These are phyloP conservation scores for Pilaira anomala DNA, from an alignment of 192 early-diverging fungal species.

Conservation along the genomic window DNA sequence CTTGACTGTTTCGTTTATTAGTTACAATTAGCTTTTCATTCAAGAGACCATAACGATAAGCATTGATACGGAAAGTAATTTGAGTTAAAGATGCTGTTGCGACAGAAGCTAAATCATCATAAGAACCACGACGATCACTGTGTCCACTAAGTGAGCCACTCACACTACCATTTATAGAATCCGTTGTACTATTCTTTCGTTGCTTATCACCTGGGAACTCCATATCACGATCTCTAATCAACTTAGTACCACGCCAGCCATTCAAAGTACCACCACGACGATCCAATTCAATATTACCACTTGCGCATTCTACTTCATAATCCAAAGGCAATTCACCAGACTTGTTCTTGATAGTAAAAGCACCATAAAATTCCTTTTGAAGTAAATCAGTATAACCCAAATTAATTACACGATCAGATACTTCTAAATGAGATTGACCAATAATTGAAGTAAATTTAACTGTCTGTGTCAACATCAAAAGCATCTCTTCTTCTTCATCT, in stretches of 20 bases:
- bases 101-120: constrained; percentile 14
- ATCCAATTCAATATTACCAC: constrained; percentile 53
- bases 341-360: constrained; percentile 68
- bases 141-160: not conserved
- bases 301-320: constrained; percentile 53
- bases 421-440: constrained; percentile 71
- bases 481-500: constrained; percentile 28
- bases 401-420: constrained; percentile 64
- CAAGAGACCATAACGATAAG: constrained; percentile 56
- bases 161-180: not conserved
- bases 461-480: constrained; percentile 65
- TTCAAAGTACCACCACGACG: constrained; percentile 47
- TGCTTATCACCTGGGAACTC: constrained; percentile 3
- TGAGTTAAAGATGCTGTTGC: constrained; percentile 36
- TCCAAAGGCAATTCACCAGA: constrained; percentile 68
- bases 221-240: constrained; percentile 19
- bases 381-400: constrained; percentile 55
- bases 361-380: constrained; percentile 51
- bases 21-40: constrained; percentile 59
- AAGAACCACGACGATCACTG: constrained; percentile 15
- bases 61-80: constrained; percentile 58
- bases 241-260: constrained; percentile 45
- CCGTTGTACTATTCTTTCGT: constrained; percentile 18
- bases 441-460: constrained; percentile 79
- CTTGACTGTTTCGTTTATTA: constrained; percentile 68